phyloP scores from a whole-genome alignment of 192 early-diverging fungal genomes.

The Mortierella alpina region DNA sequence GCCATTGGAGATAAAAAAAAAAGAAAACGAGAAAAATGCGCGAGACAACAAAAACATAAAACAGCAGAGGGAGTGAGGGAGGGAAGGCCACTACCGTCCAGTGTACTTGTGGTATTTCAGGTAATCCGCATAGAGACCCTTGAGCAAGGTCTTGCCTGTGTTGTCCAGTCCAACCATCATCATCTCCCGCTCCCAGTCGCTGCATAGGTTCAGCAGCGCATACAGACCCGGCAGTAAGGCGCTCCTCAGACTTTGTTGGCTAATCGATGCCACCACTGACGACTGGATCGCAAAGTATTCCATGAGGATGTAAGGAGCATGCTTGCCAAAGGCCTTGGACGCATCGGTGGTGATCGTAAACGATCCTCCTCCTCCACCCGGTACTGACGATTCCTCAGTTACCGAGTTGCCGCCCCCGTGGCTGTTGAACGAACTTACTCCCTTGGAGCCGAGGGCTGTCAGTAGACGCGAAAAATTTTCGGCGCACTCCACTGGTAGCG shows the following conservation, averaged over 20 bases:
- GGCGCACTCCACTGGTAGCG: constrained; percentile 38
- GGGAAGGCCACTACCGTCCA: constrained; percentile 54
- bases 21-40: not conserved
- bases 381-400: not conserved
- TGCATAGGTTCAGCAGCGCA: constrained; percentile 73
- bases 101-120: constrained; percentile 65
- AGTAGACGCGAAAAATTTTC: constrained; percentile 53
- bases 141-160: constrained; percentile 62
- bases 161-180: constrained; percentile 72
- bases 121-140: constrained; percentile 61
- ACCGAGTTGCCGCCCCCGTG: not conserved
- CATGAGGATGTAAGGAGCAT: constrained; percentile 60
- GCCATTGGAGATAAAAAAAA: too few relatives aligned
- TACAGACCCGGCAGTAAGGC: constrained; percentile 66
- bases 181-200: constrained; percentile 70
- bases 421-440: constrained; percentile 28
- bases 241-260: constrained; percentile 51
- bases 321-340: constrained; percentile 58
- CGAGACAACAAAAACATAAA: not conserved
- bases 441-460: constrained; percentile 43
- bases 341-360: constrained; percentile 28
- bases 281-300: constrained; percentile 72
- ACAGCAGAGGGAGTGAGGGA: not conserved
- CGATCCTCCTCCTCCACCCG: constrained; percentile 12
- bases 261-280: constrained; percentile 56